phyloP scores from a whole-genome alignment of 2,329 filamentous ascomycete species.

The Rutstroemia sp. region DNA sequence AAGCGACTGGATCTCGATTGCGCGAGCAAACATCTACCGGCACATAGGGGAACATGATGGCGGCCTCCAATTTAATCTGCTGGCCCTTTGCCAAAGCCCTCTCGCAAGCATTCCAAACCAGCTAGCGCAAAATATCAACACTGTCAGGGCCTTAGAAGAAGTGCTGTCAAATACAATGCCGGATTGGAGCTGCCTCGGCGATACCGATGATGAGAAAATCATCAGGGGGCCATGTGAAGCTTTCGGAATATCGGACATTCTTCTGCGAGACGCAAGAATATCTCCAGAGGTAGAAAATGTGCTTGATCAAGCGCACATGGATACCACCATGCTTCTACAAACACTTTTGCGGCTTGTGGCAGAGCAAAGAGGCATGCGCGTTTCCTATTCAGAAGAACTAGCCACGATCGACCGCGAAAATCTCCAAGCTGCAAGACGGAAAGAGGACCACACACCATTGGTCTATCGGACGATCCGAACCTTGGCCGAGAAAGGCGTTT shows the following conservation, averaged over 20 bases:
- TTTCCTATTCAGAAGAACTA: slow-evolving; percentile 43
- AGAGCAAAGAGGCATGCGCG: slow-evolving; percentile 37
- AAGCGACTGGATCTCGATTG: slow-evolving; percentile 59
- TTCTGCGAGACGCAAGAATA: slow-evolving; percentile 12
- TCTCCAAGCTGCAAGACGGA: slow-evolving; percentile 45
- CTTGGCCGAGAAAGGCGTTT: slow-evolving; percentile 57
- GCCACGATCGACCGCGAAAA: slow-evolving; percentile 40
- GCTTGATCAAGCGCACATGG: slow-evolving; percentile 11
- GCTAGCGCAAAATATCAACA: slow-evolving; percentile 38
- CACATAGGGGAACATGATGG: slow-evolving; percentile 62
- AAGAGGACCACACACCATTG: slow-evolving; percentile 62
- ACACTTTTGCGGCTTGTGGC: slow-evolving; percentile 34
- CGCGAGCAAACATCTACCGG: slow-evolving; percentile 54
- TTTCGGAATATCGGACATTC: slow-evolving; percentile 16
- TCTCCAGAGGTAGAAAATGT: slow-evolving; percentile 1
- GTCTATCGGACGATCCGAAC: slow-evolving; percentile 63
- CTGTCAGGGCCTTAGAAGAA: slow-evolving; percentile 33
- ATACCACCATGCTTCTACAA: slow-evolving; percentile 27
- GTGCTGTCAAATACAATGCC: slow-evolving; percentile 33
- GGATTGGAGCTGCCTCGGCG: slow-evolving; percentile 36
- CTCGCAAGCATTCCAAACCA: slow-evolving; percentile 31
- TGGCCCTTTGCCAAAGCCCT: slow-evolving; percentile 66
- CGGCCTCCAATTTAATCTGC: slow-evolving; percentile 66
- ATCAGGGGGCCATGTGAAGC: slow-evolving; percentile 9
- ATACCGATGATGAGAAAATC: not conserved